A percentile compares a stretch with the other conserved stretches of the same genome.
Evolutionary conservation across 2,329 filamentous ascomycete genomes (phyloP).

Genomic region (Coniochaeta sp.): DNA sequence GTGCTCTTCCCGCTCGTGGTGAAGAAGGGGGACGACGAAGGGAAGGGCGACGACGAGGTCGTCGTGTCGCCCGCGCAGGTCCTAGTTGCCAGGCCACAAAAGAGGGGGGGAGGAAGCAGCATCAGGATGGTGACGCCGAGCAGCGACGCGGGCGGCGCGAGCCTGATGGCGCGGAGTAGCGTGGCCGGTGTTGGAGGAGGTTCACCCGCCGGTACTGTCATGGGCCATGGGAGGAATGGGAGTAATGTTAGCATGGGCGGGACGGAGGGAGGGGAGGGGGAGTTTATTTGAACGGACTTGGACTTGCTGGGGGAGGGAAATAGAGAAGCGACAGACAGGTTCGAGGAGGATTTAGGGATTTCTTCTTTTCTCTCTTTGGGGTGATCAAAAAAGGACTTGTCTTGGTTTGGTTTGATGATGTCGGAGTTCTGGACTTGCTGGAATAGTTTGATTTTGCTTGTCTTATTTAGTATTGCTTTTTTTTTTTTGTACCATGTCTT

Average conservation of each 20-base stretch:
- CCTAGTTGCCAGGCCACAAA: conserved; percentile 54
- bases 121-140: conserved; percentile 36
- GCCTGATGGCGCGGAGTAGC: conserved; percentile 18
- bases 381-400: background rate
- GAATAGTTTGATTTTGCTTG: background rate
- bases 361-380: too few species aligned
- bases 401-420: background rate
- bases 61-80: conserved; percentile 95
- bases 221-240: conserved; percentile 7
- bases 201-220: background rate
- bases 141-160: conserved; percentile 44
- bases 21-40: conserved; percentile 86
- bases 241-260: conserved; percentile 27
- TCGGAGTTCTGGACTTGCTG: background rate
- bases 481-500: background rate
- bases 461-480: too few species aligned
- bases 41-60: conserved; percentile 85
- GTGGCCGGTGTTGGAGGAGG: too few species aligned
- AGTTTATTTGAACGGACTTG: background rate
- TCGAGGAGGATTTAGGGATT: background rate
- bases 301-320: too few species aligned
- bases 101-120: too few species aligned
- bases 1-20: conserved; percentile 95
- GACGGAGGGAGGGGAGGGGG: conserved; percentile 4
- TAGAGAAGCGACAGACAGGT: background rate